phyloP scores from a whole-genome alignment of 805 yeast genomes.

The Cyberlindnera xishuangbannaensis region DNA sequence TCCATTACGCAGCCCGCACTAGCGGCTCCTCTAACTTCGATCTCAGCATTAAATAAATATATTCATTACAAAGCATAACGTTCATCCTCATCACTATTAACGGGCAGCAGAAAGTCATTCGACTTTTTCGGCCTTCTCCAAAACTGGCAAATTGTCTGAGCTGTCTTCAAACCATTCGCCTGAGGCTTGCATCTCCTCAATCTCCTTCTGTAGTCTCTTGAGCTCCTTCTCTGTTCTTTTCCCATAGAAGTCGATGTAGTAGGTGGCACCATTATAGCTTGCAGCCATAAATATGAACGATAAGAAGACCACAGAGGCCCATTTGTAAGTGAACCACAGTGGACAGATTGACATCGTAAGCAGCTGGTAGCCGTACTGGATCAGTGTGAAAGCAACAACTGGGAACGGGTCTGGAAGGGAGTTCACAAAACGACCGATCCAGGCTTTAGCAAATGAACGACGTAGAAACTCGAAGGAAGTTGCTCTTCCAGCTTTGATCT shows the following conservation, averaged over 20 bases:
- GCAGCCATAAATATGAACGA: constrained; percentile 72
- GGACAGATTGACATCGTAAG: constrained; percentile 87
- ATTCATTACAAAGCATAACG: too few species aligned
- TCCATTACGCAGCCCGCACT: too few species aligned
- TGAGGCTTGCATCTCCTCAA: constrained; percentile 49
- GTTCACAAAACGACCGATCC: constrained; percentile 73
- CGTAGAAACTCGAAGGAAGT: constrained; percentile 86
- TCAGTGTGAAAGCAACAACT: constrained; percentile 76
- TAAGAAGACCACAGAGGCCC: constrained; percentile 63
- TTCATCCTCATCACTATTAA: too few species aligned
- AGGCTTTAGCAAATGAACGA: constrained; percentile 56
- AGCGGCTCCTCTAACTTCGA: too few species aligned
- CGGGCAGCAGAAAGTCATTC: not conserved
- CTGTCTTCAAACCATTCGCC: constrained; percentile 15
- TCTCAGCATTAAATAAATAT: too few species aligned
- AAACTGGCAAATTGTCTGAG: constrained; percentile 11
- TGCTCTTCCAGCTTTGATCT: constrained; percentile 78
- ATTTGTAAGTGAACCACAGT: constrained; percentile 70
- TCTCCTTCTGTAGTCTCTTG: constrained; percentile 58
- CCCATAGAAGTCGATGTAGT: constrained; percentile 88
- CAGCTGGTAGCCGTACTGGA: constrained; percentile 84
- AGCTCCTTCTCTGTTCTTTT: constrained; percentile 86
- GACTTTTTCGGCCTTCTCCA: not conserved
- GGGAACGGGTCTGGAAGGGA: constrained; percentile 80
- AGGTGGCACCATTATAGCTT: constrained; percentile 90